Evolutionary conservation across 2,329 filamentous ascomycete genomes (phyloP).

Genomic region (Knoxdaviesia capensis): DNA sequence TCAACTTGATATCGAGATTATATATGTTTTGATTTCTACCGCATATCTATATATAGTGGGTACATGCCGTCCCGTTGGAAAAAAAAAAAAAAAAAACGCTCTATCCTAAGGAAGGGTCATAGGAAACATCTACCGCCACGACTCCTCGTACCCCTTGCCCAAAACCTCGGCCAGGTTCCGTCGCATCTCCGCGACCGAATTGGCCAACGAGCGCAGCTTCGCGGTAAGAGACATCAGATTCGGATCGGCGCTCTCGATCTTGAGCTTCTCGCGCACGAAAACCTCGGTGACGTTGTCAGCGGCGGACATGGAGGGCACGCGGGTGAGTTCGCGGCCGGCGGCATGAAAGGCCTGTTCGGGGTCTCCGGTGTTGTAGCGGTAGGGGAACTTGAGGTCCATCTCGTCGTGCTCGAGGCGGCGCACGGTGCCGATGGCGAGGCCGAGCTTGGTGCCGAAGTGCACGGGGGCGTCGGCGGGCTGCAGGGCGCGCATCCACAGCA

Average conservation of each 20-base stretch:
- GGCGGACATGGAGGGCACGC: slow-evolving; percentile 5
- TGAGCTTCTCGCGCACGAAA: slow-evolving; percentile 72
- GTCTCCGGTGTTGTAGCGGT: slow-evolving; percentile 15
- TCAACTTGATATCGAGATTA: too few relatives aligned
- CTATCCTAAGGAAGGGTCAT: background rate
- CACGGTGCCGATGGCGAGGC: slow-evolving; percentile 44
- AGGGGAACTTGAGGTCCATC: slow-evolving; percentile 56
- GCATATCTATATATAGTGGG: too few relatives aligned
- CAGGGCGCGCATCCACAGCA: slow-evolving; percentile 49
- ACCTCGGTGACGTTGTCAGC: slow-evolving; percentile 33
- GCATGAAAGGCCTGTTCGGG: slow-evolving; percentile 1
- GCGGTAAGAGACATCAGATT: slow-evolving; percentile 65
- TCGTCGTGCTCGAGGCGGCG: slow-evolving; percentile 58
- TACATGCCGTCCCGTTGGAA: too few relatives aligned
- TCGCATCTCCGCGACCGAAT: slow-evolving; percentile 49
- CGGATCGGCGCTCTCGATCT: slow-evolving; percentile 77
- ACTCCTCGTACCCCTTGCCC: slow-evolving; percentile 29
- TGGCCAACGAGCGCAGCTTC: slow-evolving; percentile 60
- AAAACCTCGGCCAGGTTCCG: slow-evolving; percentile 61
- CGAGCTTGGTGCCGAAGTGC: slow-evolving; percentile 45
- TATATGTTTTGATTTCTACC: too few relatives aligned
- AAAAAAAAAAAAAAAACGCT: too few relatives aligned
- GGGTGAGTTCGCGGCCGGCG: slow-evolving; percentile 2
- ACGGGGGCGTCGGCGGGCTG: slow-evolving; percentile 44
- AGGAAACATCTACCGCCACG: background rate